Percentiles rank a stretch among this genome's conserved stretches.
Conservation (phyloP, 1,139 yeast genomes). For the Geotrichum aggregatum region DNA sequence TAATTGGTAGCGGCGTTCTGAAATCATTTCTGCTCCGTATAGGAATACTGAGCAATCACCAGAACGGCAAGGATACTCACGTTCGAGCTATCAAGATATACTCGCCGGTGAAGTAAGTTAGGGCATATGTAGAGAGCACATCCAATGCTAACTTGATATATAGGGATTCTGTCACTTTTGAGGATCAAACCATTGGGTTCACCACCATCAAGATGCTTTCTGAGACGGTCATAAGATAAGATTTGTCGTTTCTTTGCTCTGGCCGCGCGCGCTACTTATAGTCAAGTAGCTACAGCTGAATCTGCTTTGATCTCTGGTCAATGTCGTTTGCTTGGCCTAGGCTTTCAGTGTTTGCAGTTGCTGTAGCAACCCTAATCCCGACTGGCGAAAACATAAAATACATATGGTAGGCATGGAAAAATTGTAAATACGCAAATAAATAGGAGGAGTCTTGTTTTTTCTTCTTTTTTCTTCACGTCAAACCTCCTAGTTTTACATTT, state of each 20-base stretch:
- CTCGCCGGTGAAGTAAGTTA: conserved; percentile 40
- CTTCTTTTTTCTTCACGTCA: neutral
- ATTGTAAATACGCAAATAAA: neutral
- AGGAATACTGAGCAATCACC: conserved; percentile 76
- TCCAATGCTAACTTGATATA: conserved; percentile 21
- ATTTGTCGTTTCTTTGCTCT: too few species aligned
- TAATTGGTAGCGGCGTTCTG: conserved; percentile 45
- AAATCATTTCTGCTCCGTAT: conserved; percentile 72
- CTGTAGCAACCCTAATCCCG: conserved; percentile 6
- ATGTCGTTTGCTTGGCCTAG: neutral
- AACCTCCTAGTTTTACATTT: neutral
- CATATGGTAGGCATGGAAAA: neutral
- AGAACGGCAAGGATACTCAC: conserved; percentile 95
- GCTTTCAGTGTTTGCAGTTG: neutral
- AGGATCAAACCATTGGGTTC: conserved; percentile 33
- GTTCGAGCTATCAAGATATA: conserved; percentile 65
- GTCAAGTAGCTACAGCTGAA: neutral
- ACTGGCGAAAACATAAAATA: conserved; percentile 5
- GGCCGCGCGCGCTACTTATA: too few species aligned
- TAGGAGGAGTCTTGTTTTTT: neutral
- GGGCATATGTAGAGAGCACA: conserved; percentile 2
- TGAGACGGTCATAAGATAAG: conserved; percentile 38
- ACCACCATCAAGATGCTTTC: conserved; percentile 37
- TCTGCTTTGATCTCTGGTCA: neutral
- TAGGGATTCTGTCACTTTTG: conserved; percentile 27